Percentiles rank a stretch among this genome's conserved stretches.
phyloP scores from a whole-genome alignment of 2,329 filamentous ascomycete genomes.

The Paracorniculantispora psalliotae region DNA sequence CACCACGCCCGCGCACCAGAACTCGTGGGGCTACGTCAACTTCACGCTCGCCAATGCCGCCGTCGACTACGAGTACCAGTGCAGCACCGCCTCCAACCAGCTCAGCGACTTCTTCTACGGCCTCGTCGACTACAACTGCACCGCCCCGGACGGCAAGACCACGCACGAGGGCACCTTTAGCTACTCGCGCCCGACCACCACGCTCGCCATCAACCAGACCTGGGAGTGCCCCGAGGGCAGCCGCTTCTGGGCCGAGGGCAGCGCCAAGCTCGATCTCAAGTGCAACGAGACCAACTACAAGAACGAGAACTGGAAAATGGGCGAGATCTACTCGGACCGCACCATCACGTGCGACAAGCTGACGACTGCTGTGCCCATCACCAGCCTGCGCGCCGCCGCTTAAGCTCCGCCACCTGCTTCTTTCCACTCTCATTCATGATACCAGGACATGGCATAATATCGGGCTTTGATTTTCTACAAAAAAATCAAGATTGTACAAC shows the following conservation, averaged over 20 bases:
- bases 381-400: conserved; percentile 22
- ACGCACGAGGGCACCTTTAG: conserved; percentile 34
- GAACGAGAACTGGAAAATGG: conserved; percentile 28
- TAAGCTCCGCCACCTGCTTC: conserved; percentile 13
- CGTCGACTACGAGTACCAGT: conserved; percentile 32
- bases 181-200: conserved; percentile 32
- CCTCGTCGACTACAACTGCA: conserved; percentile 39
- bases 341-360: conserved; percentile 24
- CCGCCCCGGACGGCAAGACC: conserved; percentile 23
- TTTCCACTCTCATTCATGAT: neutral
- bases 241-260: conserved; percentile 25
- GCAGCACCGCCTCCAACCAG: conserved; percentile 37
- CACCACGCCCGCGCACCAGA: conserved; percentile 48
- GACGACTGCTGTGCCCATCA: conserved; percentile 22
- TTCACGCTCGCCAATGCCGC: conserved; percentile 47
- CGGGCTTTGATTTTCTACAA: neutral
- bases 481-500: neutral
- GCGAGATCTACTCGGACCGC: conserved; percentile 28
- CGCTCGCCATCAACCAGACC: conserved; percentile 42
- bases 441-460: neutral
- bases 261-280: conserved; percentile 22
- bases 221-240: conserved; percentile 41
- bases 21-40: conserved; percentile 40
- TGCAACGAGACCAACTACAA: conserved; percentile 25
- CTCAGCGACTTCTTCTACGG: conserved; percentile 48